phyloP scores from a whole-genome alignment of 495 filamentous ascomycete species.

The Xylaria intraflava region DNA sequence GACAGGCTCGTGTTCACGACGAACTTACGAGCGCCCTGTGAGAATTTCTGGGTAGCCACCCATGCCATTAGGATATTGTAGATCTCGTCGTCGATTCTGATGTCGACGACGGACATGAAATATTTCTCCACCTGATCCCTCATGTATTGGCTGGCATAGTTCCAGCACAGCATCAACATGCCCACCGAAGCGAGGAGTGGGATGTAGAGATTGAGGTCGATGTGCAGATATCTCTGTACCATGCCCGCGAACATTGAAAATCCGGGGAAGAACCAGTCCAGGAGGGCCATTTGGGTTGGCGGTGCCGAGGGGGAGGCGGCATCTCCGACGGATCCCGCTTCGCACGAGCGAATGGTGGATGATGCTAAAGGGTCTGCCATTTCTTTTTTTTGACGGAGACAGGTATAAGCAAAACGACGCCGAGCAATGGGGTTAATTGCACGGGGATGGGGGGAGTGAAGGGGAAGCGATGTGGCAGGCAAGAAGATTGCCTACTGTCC shows the following conservation, averaged over 20 bases:
- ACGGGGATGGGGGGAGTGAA: background rate
- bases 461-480: background rate
- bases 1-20: conserved; percentile 55
- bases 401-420: background rate
- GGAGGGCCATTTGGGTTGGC: conserved; percentile 35
- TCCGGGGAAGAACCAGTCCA: conserved; percentile 69
- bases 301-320: conserved; percentile 2
- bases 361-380: conserved; percentile 16
- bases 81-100: conserved; percentile 60
- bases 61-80: conserved; percentile 66
- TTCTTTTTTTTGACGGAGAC: background rate
- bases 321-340: conserved; percentile 2
- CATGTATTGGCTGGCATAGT: conserved; percentile 43
- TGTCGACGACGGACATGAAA: conserved; percentile 55
- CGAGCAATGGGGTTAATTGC: no score
- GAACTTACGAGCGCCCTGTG: conserved; percentile 51
- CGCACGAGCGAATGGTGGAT: background rate
- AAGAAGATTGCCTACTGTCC: background rate
- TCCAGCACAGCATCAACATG: conserved; percentile 42
- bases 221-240: conserved; percentile 52
- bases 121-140: conserved; percentile 36
- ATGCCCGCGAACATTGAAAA: conserved; percentile 59
- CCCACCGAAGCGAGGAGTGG: conserved; percentile 51
- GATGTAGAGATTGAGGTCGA: conserved; percentile 68
- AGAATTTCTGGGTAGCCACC: conserved; percentile 56